Percentiles rank a stretch among this genome's conserved stretches.
phyloP scores from a whole-genome alignment of 129 eudicot genomes.

The Chrysanthemum lavandulifolium region DNA sequence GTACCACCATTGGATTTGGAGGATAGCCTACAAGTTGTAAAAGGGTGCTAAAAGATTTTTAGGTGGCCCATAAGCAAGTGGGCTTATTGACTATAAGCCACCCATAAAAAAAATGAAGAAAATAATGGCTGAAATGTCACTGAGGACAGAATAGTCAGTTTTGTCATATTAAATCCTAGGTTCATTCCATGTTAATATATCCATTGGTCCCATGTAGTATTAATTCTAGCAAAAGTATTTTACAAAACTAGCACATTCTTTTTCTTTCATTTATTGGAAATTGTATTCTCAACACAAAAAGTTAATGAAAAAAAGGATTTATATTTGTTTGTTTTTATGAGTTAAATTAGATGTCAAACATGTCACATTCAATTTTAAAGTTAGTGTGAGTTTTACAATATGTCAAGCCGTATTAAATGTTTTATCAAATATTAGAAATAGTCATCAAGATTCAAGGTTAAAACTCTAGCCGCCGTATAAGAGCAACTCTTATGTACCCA shows the following conservation, averaged over 20 bases:
- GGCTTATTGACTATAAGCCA: slow-evolving; percentile 26
- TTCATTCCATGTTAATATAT: slow-evolving; percentile 27
- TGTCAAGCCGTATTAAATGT: no score
- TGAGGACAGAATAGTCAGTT: slow-evolving; percentile 19
- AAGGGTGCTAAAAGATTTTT: slow-evolving; percentile 12
- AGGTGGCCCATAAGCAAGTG: slow-evolving; percentile 25
- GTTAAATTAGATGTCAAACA: no score
- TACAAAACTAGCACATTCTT: slow-evolving; percentile 14
- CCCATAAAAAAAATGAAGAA: slow-evolving; percentile 16
- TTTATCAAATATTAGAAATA: no score
- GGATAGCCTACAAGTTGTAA: slow-evolving; percentile 6
- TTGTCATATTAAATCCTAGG: slow-evolving; percentile 18
- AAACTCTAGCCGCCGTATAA: no score
- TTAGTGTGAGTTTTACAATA: no score
- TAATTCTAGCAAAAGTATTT: slow-evolving; percentile 16
- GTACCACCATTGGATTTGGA: no score
- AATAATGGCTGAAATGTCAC: not conserved
- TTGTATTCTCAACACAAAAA: not conserved
- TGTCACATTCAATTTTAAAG: no score
- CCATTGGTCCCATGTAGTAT: slow-evolving; percentile 30
- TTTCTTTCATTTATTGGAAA: slow-evolving; percentile 6
- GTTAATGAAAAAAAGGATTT: not conserved
- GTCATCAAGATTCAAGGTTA: no score
- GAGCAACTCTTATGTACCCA: no score
- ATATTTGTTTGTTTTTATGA: no score